phyloP scores from a whole-genome alignment of 139 green algal genomes.

The Closterium sp. region DNA sequence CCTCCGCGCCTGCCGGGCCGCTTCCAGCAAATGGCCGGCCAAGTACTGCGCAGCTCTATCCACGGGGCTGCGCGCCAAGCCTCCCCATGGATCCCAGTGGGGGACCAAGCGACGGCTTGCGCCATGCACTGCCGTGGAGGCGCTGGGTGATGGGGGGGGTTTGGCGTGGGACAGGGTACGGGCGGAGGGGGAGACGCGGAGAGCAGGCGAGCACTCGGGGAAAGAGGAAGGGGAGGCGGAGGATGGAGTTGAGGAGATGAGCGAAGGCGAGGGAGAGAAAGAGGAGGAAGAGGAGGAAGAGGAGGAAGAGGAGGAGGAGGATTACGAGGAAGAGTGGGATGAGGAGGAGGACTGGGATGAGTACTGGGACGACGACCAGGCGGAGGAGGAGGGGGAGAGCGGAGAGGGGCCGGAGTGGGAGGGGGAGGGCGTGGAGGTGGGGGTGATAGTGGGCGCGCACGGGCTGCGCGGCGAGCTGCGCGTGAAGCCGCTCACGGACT shows the following conservation, averaged over 20 bases:
- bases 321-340: conserved; percentile 26
- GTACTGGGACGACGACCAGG: conserved; percentile 18
- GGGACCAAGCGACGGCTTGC: background rate
- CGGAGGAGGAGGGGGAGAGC: background rate
- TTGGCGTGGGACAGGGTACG: background rate
- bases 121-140: background rate
- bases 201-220: background rate
- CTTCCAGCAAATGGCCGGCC: background rate
- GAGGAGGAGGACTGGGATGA: conserved; percentile 17
- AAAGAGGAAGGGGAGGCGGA: background rate
- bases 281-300: conserved; percentile 15
- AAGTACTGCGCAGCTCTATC: no score
- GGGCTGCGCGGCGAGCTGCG: conserved; percentile 33
- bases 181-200: background rate
- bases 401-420: background rate
- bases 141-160: background rate
- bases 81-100: background rate
- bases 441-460: conserved; percentile 31
- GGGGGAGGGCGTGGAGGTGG: conserved; percentile 41
- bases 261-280: background rate
- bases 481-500: conserved; percentile 37
- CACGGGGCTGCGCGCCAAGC: background rate
- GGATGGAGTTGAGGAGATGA: background rate
- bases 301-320: conserved; percentile 15
- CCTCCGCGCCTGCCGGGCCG: background rate